Evolutionary conservation across 768 basidiomycete species (phyloP), one percentile per base, ranked within the genome.

Genomic region (Daedaleopsis sinensis): DNA sequence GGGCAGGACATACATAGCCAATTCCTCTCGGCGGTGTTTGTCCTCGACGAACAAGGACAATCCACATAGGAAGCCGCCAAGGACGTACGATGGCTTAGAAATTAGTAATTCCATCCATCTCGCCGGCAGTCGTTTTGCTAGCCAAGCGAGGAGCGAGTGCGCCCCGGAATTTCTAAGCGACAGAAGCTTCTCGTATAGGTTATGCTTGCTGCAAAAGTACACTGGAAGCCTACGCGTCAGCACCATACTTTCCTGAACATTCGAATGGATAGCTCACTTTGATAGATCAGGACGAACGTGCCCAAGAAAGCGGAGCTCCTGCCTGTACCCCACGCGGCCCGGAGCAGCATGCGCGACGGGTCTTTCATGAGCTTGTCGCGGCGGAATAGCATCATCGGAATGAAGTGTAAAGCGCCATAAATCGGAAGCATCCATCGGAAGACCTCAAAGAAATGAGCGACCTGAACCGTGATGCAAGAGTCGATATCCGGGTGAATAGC

Each of bases 1-100:
- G 5, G 96, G 96, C 24, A 98, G 75, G 1, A 88, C 89, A 71
- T 90, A 94, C 94, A 94, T 93, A 62, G 95, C 94, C 64, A 98
- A 77, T 76, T 98, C 96, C 1, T 85, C 90, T 5, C 95, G 82
- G n/a, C 96, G 81, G 68, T 89, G 83, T 77, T 85, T 88, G 70
- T 93, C 95, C 69, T 98, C 96, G 3, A 96, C 82, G 59, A 97
- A 85, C 51, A 98, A 76, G 9, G 93, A 82, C 12, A 96, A 67
- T 13, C 93, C 94, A 11, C 90, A 79, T 8, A 87, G 73, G 46
- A 93, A 79, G 0, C 95, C 95, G 2, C 85, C 80, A 2, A 93
- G 37, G 83, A 84, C 93, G 75, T 88, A 94, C 24, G 88, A 86
- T 39, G 79, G 79, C 67, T 87, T 91, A 43, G 88, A 87, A 15